A percentile compares a stretch with the other conserved stretches of the same genome.
Evolutionary conservation across 2,329 filamentous ascomycete genomes (phyloP).

Genomic region (Fusarium pilosicola): DNA sequence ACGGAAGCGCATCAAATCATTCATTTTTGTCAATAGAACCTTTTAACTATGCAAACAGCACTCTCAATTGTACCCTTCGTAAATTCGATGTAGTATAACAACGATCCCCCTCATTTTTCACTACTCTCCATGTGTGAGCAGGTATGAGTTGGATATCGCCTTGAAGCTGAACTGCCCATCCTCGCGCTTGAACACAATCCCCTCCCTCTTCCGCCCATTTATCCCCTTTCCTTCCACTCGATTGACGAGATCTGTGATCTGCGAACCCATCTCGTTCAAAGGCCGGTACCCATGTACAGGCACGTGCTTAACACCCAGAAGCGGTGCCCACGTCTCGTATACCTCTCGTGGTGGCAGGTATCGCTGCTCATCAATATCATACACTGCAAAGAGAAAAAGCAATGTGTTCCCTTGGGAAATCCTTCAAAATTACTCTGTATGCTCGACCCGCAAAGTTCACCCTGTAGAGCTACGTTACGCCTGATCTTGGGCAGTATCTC

Average conservation of each 20-base stretch:
- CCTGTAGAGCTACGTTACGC: slow-evolving; percentile 38
- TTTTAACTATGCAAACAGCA: slow-evolving; percentile 43
- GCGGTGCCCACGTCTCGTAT: slow-evolving; percentile 39
- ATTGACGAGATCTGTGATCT: slow-evolving; percentile 28
- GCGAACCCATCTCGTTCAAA: slow-evolving; percentile 22
- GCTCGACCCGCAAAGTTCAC: slow-evolving; percentile 40
- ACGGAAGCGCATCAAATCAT: slow-evolving; percentile 43
- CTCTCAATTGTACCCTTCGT: slow-evolving; percentile 40
- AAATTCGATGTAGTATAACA: slow-evolving; percentile 30
- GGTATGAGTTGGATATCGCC: slow-evolving; percentile 43
- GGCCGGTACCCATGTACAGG: slow-evolving; percentile 37
- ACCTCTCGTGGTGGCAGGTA: slow-evolving; percentile 44
- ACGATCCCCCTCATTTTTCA: not conserved
- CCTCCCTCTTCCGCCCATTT: slow-evolving; percentile 39
- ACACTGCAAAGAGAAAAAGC: slow-evolving; percentile 49
- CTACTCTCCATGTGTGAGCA: slow-evolving; percentile 42
- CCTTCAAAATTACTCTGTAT: slow-evolving; percentile 41
- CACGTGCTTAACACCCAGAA: slow-evolving; percentile 48
- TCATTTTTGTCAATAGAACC: slow-evolving; percentile 46
- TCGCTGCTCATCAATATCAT: slow-evolving; percentile 45
- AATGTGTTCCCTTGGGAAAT: slow-evolving; percentile 32
- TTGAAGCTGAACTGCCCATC: slow-evolving; percentile 39
- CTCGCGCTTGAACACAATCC: slow-evolving; percentile 39
- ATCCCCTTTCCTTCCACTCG: slow-evolving; percentile 37
- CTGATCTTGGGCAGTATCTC: slow-evolving; percentile 11